Conservation (phyloP, 257 asterid species). For the Linaria vulgaris region DNA sequence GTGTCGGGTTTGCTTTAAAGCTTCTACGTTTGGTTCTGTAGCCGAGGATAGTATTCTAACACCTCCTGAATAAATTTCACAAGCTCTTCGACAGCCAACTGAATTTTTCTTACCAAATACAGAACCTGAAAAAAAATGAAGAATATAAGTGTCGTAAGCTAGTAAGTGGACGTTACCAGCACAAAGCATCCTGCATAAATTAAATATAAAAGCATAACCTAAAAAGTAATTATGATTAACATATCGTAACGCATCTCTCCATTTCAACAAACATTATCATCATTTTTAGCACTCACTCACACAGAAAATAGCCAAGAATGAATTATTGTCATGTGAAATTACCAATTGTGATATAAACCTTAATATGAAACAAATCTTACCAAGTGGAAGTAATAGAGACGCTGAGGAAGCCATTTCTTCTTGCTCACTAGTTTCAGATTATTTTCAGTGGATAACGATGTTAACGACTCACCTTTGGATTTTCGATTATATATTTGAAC, state of each 20-base stretch:
- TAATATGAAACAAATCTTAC: no score
- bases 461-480: conserved; percentile 16
- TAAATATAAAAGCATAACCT: neutral
- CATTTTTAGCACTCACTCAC: no score
- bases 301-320: no score
- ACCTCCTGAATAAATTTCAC: conserved; percentile 22
- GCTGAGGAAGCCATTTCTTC: conserved; percentile 44
- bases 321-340: no score
- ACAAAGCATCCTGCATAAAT: neutral
- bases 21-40: conserved; percentile 30
- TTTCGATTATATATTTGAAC: neutral
- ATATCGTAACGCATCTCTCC: no score
- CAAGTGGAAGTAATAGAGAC: conserved; percentile 42
- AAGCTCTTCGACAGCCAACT: conserved; percentile 28
- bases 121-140: conserved; percentile 36
- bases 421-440: conserved; percentile 24
- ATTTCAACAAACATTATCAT: no score
- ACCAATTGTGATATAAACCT: no score
- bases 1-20: conserved; percentile 19
- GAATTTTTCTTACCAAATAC: conserved; percentile 28
- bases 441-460: conserved; percentile 40
- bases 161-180: neutral
- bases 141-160: neutral
- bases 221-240: neutral
- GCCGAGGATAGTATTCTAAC: conserved; percentile 19